Evolutionary conservation across 345 rosid genomes (phyloP).

Genomic region (Balakata baccata): DNA sequence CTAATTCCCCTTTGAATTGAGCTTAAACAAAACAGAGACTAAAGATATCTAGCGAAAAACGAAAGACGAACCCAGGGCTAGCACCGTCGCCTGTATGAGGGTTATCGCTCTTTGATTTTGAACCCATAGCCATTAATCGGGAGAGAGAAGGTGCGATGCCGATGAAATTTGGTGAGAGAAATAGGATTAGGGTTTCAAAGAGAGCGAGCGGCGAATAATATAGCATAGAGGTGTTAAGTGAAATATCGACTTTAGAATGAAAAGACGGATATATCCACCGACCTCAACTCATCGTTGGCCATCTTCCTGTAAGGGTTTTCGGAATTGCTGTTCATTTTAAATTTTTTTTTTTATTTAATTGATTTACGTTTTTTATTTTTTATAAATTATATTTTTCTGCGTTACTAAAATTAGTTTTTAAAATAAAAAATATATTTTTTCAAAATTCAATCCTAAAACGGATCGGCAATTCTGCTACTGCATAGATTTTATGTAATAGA

Average conservation of each 20-base stretch:
- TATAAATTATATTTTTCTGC: too few relatives aligned
- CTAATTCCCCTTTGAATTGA: neutral
- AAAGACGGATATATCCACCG: neutral
- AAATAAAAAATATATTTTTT: too few relatives aligned
- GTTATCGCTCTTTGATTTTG: conserved; percentile 47
- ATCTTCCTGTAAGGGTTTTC: too few relatives aligned
- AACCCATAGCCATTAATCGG: conserved; percentile 41
- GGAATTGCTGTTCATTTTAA: too few relatives aligned
- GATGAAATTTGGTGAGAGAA: neutral
- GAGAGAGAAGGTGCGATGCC: neutral
- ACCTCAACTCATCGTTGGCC: too few relatives aligned
- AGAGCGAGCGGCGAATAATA: neutral
- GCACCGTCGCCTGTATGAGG: conserved; percentile 67
- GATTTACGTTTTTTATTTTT: too few relatives aligned
- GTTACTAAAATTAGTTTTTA: too few relatives aligned
- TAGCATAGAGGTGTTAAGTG: conserved; percentile 1
- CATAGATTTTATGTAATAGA: too few relatives aligned
- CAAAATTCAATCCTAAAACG: too few relatives aligned
- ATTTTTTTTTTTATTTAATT: too few relatives aligned
- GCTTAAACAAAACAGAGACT: neutral
- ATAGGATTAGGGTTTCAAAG: neutral
- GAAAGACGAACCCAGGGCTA: conserved; percentile 63
- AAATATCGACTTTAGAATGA: neutral
- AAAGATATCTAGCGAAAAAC: neutral
- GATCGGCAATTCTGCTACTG: too few relatives aligned